Conservation (phyloP, 2,329 filamentous ascomycete species). For the Monilinia fructicola region DNA sequence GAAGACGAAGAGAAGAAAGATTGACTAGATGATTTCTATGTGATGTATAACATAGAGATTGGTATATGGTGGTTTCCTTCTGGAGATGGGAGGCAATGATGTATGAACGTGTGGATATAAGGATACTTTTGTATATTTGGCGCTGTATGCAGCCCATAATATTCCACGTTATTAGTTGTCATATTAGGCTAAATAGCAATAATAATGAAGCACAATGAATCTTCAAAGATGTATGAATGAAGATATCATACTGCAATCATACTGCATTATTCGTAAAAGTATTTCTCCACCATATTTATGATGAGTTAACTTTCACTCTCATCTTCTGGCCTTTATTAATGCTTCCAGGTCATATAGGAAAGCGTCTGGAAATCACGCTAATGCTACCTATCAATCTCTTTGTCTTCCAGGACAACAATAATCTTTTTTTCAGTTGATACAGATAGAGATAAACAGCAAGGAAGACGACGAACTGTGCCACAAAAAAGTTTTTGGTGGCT, state of each 20-base stretch:
- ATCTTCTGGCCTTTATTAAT: not conserved
- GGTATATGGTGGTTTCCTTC: too few species aligned
- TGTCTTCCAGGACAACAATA: not conserved
- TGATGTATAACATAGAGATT: not conserved
- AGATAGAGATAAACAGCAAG: not conserved
- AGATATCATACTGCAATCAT: too few species aligned
- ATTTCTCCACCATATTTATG: too few species aligned
- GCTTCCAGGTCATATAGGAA: not conserved
- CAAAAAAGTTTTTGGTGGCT: not conserved
- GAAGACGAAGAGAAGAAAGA: not conserved
- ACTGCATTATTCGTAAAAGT: too few species aligned
- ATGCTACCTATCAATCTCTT: too few species aligned
- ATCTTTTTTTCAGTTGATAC: not conserved
- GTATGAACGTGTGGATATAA: not conserved
- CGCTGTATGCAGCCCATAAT: not conserved
- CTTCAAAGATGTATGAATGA: not conserved
- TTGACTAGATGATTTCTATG: not conserved
- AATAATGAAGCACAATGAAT: not conserved
- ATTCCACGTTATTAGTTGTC: not conserved
- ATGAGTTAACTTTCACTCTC: too few species aligned
- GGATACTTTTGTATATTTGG: not conserved
- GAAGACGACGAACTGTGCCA: not conserved
- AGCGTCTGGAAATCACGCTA: not conserved
- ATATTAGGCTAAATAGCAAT: not conserved
- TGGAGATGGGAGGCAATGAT: not conserved